These are phyloP conservation scores for Arthrobotrys pseudoclavata DNA, from an alignment of 2,329 filamentous ascomycete genomes.

Conservation along the genomic window DNA sequence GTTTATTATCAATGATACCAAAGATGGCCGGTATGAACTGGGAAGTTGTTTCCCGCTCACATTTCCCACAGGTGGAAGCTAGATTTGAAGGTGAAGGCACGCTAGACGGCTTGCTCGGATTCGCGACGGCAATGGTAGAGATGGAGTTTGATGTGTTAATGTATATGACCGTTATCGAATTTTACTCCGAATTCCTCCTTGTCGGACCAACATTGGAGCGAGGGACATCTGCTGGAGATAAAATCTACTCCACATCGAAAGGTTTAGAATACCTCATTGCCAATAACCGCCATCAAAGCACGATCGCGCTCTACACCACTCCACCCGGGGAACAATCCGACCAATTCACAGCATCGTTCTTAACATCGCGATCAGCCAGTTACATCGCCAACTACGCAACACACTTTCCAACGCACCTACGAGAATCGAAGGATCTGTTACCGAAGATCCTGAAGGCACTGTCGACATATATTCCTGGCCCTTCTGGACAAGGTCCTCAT, in stretches of 20 bases:
- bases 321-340: constrained; percentile 51
- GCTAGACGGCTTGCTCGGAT: constrained; percentile 53
- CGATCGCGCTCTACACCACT: constrained; percentile 46
- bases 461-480: constrained; percentile 51
- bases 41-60: constrained; percentile 55
- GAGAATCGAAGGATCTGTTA: constrained; percentile 43
- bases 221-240: constrained; percentile 20
- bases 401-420: constrained; percentile 48
- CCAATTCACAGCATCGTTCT: constrained; percentile 55
- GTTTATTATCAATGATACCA: constrained; percentile 50
- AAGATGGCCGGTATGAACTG: constrained; percentile 58
- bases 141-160: constrained; percentile 59
- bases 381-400: constrained; percentile 54
- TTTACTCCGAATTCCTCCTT: constrained; percentile 55
- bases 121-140: constrained; percentile 56
- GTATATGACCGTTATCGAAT: constrained; percentile 59
- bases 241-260: constrained; percentile 52
- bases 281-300: constrained; percentile 54
- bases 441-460: constrained; percentile 54
- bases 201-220: constrained; percentile 44
- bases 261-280: constrained; percentile 56
- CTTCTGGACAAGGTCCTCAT: constrained; percentile 49
- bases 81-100: constrained; percentile 54
- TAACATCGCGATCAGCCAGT: constrained; percentile 50
- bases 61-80: constrained; percentile 56